Base-by-base conservation (phyloP, 768 basidiomycete species). In the Psilocybe subaeruginosa region DNA sequence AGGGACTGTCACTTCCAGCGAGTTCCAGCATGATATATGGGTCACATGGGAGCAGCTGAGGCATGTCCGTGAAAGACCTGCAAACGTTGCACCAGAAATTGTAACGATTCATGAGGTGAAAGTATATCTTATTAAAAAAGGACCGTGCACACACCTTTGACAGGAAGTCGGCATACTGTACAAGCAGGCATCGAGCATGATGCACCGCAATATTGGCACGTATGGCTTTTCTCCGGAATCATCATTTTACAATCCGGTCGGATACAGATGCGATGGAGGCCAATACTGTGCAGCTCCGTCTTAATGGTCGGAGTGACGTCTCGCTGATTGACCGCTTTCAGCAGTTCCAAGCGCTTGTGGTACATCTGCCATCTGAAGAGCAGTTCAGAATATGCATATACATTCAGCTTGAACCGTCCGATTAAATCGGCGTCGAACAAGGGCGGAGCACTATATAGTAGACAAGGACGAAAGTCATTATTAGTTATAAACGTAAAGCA, bases 121-220 rank as follows among this genome's bases (percentile, higher is more conserved):
- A 23, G 23, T 23, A 23, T 23, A 23, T 23, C 23, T 23, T 23
- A 23, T 23, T 23, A 23, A 23, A 23, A 23, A 23, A 23, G 23
- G 23, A 23, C 23, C 23, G 23, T 14, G 16, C 11, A 16, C 79
- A 8, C 63, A 86, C 92, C 90, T 81, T 86, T 90, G 59, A 89
- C 85, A 5, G 90, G 88, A 31, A 93, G 81, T 51, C 91, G 82
- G 70, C 92, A 93, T 16, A 93, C 81, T 0, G 90, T 84, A 69
- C 92, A 94, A 5, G 73, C 73, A 1, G 86, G 76, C 70, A 79
- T 80, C 4, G 74, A 75, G 46, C 74, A 78, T n/a, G 76, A 73
- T 8, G 73, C 74, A 57, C 73, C 76, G 61, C 83, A 86, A 30
- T 73, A 68, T 27, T 73, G 66, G 68, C 85, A 91, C 1, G 72